Evolutionary conservation across 306 rosid species (phyloP), one percentile per base, ranked within the genome.

Genomic region (Castanea sativa): DNA sequence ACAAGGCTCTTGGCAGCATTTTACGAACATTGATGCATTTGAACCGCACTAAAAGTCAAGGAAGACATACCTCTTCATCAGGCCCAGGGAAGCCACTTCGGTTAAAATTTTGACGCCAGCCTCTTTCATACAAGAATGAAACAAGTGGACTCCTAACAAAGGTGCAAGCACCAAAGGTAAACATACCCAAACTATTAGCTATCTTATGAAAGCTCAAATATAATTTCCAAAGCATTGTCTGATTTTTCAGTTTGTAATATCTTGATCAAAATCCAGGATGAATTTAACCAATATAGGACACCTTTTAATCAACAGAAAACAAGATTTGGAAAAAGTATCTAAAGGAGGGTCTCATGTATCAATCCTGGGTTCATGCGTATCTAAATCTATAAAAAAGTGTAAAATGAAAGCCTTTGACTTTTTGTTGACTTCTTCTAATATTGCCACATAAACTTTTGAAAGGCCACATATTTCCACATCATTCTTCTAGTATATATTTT

Each of bases 51-150:
- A 59, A 30, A 35, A 60, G 55, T 19, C 25, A 49, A 55, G 69
- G 75, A 73, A 74, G 55, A 70, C 81, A 55, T 77, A 91, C 99
- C 95, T 95, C 99, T 89, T 90, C 96, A 85, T 91, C 98, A 38
- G 86, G 97, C 80, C 99, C 98, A 7, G 97, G 98, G 84, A 92
- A 95, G 55, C 99, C 99, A 73, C 94, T 89, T 71, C n/a, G 85
- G 68, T 78, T 88, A 76, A 95, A 95, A 83, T 89, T 92, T 76
- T 95, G 98, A 79, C 99, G 99, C 98, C 99, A 95, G 32, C 99
- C 98, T 90, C 99, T 90, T 82, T 95, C 98, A 60, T 92, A 95
- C 80, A 95, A 87, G 85, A 92, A 95, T 38, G 99, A 95, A 85
- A 95, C 99, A 51, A 92, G 92, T 3, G 99, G 99, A 79, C 94